A percentile compares a stretch with the other conserved stretches of the same genome.
Evolutionary conservation across 306 rosid genomes (phyloP).

Genomic region (Parietaria judaica): DNA sequence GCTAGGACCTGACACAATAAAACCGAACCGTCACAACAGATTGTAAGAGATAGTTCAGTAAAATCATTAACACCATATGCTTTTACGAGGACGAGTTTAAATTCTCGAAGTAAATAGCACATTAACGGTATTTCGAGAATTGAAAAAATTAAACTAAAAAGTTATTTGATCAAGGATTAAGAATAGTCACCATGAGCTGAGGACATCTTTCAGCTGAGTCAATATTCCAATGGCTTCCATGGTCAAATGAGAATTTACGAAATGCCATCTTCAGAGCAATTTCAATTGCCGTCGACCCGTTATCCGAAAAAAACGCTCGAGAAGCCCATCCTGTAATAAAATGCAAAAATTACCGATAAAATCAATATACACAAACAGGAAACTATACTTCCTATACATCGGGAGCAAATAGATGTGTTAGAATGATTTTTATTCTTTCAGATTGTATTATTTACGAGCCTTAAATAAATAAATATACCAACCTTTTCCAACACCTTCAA

Average conservation of each 20-base stretch:
- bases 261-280: conserved; percentile 98
- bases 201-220: conserved; percentile 29
- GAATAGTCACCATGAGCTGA: conserved; percentile 58
- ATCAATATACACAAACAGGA: conserved; percentile 6
- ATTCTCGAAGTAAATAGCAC: neutral
- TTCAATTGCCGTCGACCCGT: conserved; percentile 95
- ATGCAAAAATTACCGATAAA: conserved; percentile 9
- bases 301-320: conserved; percentile 78
- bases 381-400: neutral
- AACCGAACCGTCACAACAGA: conserved; percentile 12
- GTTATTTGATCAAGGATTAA: conserved; percentile 17
- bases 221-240: conserved; percentile 41
- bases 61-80: neutral
- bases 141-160: conserved; percentile 2
- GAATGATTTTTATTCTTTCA: neutral
- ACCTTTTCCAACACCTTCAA: conserved; percentile 90
- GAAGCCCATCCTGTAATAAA: conserved; percentile 77
- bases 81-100: neutral
- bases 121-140: no score
- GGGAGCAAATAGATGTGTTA: neutral
- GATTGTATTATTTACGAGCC: no score
- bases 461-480: conserved; percentile 6
- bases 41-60: neutral
- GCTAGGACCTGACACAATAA: conserved; percentile 71
- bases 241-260: conserved; percentile 76